phyloP scores from a whole-genome alignment of 805 yeast species.

The Ogataea saltuana region DNA sequence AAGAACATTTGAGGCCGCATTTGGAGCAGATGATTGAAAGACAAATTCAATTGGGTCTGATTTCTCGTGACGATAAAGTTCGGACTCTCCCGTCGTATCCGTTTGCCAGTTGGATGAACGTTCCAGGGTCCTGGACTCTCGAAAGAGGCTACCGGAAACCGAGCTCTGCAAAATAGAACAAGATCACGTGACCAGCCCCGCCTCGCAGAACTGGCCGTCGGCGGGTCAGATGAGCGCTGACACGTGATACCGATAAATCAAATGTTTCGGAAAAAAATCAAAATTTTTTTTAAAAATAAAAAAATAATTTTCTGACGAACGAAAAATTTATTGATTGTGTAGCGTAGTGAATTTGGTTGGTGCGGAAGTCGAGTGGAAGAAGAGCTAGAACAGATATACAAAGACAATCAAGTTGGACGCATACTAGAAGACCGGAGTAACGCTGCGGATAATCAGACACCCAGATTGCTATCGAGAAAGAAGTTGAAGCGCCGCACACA shows the following conservation, averaged over 20 bases:
- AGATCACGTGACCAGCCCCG: neutral
- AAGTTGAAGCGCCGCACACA: constrained; percentile 1
- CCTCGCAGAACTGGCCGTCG: neutral
- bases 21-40: constrained; percentile 42
- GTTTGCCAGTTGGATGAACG: constrained; percentile 26
- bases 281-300: constrained; percentile 3
- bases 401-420: too few species aligned
- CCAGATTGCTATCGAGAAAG: neutral
- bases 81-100: constrained; percentile 26
- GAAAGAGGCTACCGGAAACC: constrained; percentile 9
- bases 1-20: constrained; percentile 44
- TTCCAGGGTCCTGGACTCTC: constrained; percentile 5
- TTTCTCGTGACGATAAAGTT: constrained; percentile 32
- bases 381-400: neutral
- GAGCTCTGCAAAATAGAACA: neutral
- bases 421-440: too few species aligned
- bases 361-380: neutral
- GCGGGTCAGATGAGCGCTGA: neutral
- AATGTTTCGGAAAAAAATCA: neutral
- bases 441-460: neutral
- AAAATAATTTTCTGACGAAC: constrained; percentile 9
- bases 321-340: constrained; percentile 8
- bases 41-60: constrained; percentile 42
- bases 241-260: constrained; percentile 3
- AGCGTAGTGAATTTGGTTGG: neutral